Percentiles rank a stretch among this genome's conserved stretches.
Evolutionary conservation across 208 protist genomes (phyloP).

Genomic region (Borovskyia barvae): DNA sequence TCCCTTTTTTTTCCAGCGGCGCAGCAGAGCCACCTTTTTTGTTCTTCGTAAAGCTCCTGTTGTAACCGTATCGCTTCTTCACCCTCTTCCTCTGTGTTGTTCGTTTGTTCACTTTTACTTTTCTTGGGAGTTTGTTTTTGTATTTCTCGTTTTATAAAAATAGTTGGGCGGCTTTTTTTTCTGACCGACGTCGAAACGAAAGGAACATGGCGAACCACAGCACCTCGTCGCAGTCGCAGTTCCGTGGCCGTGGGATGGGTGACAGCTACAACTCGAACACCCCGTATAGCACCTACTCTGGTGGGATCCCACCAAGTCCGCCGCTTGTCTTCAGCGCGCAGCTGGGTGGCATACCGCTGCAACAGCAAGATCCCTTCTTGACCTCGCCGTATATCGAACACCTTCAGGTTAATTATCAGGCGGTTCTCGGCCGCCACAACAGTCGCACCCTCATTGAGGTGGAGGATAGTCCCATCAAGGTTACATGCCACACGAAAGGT

Average conservation of each 20-base stretch:
- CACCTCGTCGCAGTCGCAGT: background rate
- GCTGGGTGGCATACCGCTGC: conserved; percentile 14
- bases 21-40: too few relatives aligned
- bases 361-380: conserved; percentile 18
- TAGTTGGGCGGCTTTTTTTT: too few relatives aligned
- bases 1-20: background rate
- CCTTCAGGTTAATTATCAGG: conserved; percentile 36
- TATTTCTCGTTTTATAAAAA: too few relatives aligned
- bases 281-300: background rate
- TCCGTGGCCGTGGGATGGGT: too few relatives aligned
- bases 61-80: background rate
- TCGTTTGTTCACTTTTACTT: background rate
- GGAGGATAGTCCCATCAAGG: conserved; percentile 55
- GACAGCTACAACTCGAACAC: conserved; percentile 3
- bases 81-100: background rate
- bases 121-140: background rate
- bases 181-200: too few relatives aligned
- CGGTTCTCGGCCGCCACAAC: conserved; percentile 23
- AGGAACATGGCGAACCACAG: background rate
- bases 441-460: conserved; percentile 33
- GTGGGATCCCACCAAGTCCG: conserved; percentile 21
- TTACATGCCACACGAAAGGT: conserved; percentile 47
- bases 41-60: background rate
- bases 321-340: conserved; percentile 42
- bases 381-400: conserved; percentile 26